Conservation (phyloP, 768 basidiomycete species). For the Tylopilus sp. region DNA sequence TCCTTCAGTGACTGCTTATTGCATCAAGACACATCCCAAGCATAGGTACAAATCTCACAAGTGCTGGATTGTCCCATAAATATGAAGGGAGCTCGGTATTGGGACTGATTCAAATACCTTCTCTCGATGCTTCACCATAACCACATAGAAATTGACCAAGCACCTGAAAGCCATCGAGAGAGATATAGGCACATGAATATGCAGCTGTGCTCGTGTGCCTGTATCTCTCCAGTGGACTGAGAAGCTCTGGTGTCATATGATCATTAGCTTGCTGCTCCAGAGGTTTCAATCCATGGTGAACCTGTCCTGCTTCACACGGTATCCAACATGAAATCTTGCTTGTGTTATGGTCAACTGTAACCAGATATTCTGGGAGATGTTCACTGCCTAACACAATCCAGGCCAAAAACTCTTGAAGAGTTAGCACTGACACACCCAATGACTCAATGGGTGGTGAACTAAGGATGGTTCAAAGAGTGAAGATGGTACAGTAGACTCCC, state of each 20-base stretch:
- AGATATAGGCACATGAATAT: slow-evolving; percentile 59
- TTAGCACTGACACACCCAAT: slow-evolving; percentile 37
- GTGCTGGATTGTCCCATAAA: slow-evolving; percentile 44
- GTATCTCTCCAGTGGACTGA: slow-evolving; percentile 63
- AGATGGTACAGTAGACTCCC: too few species aligned
- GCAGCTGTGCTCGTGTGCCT: slow-evolving; percentile 45
- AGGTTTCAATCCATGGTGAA: slow-evolving; percentile 17
- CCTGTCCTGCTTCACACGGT: slow-evolving; percentile 57
- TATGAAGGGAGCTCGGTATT: slow-evolving; percentile 54
- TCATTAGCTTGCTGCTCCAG: slow-evolving; percentile 2
- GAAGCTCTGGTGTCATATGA: slow-evolving; percentile 43
- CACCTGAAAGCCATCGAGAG: slow-evolving; percentile 59
- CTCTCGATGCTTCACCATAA: slow-evolving; percentile 48
- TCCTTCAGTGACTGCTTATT: slow-evolving; percentile 12
- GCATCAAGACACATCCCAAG: too few species aligned
- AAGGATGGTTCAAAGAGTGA: not conserved
- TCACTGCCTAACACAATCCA: slow-evolving; percentile 58
- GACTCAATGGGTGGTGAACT: not conserved
- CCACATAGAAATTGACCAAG: slow-evolving; percentile 64
- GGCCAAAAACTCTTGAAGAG: slow-evolving; percentile 61
- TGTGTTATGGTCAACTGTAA: slow-evolving; percentile 41
- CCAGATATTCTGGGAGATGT: slow-evolving; percentile 51
- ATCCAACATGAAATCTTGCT: slow-evolving; percentile 66
- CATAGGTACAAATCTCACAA: too few species aligned
- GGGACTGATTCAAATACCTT: slow-evolving; percentile 49